Percentiles rank a stretch among this genome's conserved stretches.
phyloP scores from a whole-genome alignment of 768 basidiomycete genomes.

The Tulasnella calospora region DNA sequence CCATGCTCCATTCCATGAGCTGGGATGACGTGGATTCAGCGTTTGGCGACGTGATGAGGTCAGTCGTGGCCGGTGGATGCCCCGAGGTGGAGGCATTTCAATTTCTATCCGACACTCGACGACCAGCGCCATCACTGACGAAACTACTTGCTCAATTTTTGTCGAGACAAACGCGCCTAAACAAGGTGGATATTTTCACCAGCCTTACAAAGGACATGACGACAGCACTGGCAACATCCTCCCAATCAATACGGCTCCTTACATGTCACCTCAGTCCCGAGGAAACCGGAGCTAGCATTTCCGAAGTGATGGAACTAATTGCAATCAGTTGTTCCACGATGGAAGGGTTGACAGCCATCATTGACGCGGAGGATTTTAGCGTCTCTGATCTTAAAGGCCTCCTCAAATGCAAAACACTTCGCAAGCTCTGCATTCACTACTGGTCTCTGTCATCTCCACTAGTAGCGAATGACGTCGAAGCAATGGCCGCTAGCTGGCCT shows the following conservation, averaged over 20 bases:
- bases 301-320: not conserved
- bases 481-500: not conserved
- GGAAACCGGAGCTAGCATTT: not conserved
- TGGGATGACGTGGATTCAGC: not conserved
- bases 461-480: not conserved
- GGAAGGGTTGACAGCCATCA: not conserved
- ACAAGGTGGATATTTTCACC: not conserved
- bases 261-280: not conserved
- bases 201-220: not conserved
- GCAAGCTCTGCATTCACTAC: not conserved
- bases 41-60: not conserved
- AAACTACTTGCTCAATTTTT: not conserved
- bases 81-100: not conserved
- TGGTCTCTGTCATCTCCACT: not conserved
- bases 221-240: not conserved
- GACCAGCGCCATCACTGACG: not conserved
- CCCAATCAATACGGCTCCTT: not conserved
- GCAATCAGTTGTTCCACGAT: not conserved
- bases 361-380: not conserved
- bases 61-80: not conserved
- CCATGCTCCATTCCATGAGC: not conserved
- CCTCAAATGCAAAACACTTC: not conserved
- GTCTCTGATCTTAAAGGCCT: not conserved
- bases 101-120: not conserved
- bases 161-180: not conserved